These are phyloP conservation scores for Phaeosphaeria sp. DNA, from an alignment of 2,329 filamentous ascomycete genomes.

Conservation along the genomic window DNA sequence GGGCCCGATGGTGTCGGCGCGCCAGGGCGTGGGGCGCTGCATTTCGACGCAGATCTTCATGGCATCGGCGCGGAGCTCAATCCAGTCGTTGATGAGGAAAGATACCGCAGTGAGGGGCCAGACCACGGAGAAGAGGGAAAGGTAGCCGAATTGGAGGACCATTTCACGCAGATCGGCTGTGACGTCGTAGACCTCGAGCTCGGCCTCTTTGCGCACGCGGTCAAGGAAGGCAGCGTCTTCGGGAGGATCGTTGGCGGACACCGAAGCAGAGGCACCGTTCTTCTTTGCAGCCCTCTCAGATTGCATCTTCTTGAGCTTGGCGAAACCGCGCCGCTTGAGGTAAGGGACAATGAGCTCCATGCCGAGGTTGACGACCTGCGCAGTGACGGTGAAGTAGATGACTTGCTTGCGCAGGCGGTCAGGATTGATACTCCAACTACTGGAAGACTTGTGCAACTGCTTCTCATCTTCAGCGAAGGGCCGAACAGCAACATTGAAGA, in stretches of 20 bases:
- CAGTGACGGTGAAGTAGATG: slow-evolving; percentile 94
- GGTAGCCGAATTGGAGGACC: slow-evolving; percentile 71
- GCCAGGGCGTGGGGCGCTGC: slow-evolving; percentile 86
- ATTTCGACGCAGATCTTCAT: slow-evolving; percentile 92
- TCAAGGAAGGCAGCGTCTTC: slow-evolving; percentile 83
- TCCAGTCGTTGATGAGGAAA: slow-evolving; percentile 94
- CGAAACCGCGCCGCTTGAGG: slow-evolving; percentile 77
- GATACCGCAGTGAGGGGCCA: slow-evolving; percentile 93
- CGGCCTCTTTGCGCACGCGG: slow-evolving; percentile 81
- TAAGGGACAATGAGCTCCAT: slow-evolving; percentile 87
- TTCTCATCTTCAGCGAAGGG: slow-evolving; percentile 79
- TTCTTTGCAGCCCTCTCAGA: slow-evolving; percentile 64
- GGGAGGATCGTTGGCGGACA: slow-evolving; percentile 67
- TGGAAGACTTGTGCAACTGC: slow-evolving; percentile 64
- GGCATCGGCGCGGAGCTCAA: slow-evolving; percentile 91
- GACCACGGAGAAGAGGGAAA: slow-evolving; percentile 88
- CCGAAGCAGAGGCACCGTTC: slow-evolving; percentile 57
- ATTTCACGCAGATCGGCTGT: slow-evolving; percentile 84
- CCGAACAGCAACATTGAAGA: slow-evolving; percentile 77
- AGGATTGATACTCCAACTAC: slow-evolving; percentile 81
- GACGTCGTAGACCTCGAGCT: slow-evolving; percentile 86
- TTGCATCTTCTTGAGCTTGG: slow-evolving; percentile 80
- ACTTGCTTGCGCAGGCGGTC: slow-evolving; percentile 86
- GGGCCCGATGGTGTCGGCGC: slow-evolving; percentile 91
- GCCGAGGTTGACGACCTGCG: slow-evolving; percentile 85